These are phyloP conservation scores for Nakaseomyces delphensis DNA, from an alignment of 1,139 yeast species.

Conservation along the genomic window DNA sequence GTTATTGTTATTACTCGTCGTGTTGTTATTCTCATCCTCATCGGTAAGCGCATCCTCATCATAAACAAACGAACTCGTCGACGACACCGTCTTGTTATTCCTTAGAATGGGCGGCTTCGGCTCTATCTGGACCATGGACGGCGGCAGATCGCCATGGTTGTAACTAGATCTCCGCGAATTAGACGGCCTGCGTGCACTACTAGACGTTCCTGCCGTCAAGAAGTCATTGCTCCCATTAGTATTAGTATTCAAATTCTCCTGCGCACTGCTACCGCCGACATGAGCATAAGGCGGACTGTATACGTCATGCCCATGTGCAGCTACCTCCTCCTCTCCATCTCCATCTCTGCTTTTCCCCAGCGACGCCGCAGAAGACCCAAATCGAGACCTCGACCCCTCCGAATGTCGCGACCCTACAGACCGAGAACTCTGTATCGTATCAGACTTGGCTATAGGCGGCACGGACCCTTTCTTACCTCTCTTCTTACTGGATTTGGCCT, in stretches of 20 bases:
- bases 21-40: conserved; percentile 11
- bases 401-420: conserved; percentile 42
- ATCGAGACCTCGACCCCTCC: conserved; percentile 15
- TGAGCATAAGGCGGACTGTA: neutral
- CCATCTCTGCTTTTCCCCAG: neutral
- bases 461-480: conserved; percentile 25
- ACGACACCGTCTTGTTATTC: conserved; percentile 21
- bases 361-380: neutral
- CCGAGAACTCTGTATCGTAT: conserved; percentile 45
- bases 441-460: conserved; percentile 45
- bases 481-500: conserved; percentile 17
- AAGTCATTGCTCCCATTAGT: neutral
- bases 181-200: conserved; percentile 32
- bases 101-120: conserved; percentile 55
- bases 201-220: conserved; percentile 1
- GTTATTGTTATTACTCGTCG: conserved; percentile 12
- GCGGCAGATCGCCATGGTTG: conserved; percentile 36
- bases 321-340: neutral
- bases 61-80: conserved; percentile 11
- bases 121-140: conserved; percentile 54
- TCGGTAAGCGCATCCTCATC: conserved; percentile 11
- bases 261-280: neutral
- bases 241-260: neutral
- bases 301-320: neutral
- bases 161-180: conserved; percentile 23